Conservation (phyloP, 2,329 filamentous ascomycete species). For the Helminthosporium solani region DNA sequence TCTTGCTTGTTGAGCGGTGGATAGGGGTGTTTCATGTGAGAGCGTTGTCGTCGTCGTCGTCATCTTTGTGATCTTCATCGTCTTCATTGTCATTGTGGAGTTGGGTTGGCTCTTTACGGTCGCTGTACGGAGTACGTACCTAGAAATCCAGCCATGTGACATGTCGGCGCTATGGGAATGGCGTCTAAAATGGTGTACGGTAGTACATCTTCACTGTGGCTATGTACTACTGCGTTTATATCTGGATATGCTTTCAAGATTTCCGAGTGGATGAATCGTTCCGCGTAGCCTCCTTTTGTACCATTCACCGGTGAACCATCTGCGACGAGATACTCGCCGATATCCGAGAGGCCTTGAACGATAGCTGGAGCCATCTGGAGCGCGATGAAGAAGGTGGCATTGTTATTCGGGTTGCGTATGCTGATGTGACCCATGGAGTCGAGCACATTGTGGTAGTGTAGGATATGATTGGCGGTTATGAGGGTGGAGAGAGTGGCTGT, state of each 20-base stretch:
- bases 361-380: constrained; percentile 36
- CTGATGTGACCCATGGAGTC: constrained; percentile 57
- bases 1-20: not conserved
- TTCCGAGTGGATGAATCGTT: constrained; percentile 44
- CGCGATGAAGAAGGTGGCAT: constrained; percentile 45
- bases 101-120: no score
- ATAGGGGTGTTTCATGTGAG: not conserved
- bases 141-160: constrained; percentile 44
- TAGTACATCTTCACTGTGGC: constrained; percentile 40
- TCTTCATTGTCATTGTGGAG: no score
- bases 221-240: constrained; percentile 43
- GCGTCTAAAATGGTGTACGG: constrained; percentile 28
- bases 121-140: no score
- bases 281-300: constrained; percentile 29
- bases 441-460: constrained; percentile 52
- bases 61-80: no score
- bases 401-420: constrained; percentile 48
- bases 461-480: constrained; percentile 51
- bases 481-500: constrained; percentile 31
- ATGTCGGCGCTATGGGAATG: constrained; percentile 17
- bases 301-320: constrained; percentile 31
- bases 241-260: constrained; percentile 41
- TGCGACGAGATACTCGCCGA: constrained; percentile 42
- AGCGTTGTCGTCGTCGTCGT: not conserved
- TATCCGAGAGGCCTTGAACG: constrained; percentile 35